Evolutionary conservation across 2,329 filamentous ascomycete genomes (phyloP).

Genomic region (Phaeosphaeria sp.): DNA sequence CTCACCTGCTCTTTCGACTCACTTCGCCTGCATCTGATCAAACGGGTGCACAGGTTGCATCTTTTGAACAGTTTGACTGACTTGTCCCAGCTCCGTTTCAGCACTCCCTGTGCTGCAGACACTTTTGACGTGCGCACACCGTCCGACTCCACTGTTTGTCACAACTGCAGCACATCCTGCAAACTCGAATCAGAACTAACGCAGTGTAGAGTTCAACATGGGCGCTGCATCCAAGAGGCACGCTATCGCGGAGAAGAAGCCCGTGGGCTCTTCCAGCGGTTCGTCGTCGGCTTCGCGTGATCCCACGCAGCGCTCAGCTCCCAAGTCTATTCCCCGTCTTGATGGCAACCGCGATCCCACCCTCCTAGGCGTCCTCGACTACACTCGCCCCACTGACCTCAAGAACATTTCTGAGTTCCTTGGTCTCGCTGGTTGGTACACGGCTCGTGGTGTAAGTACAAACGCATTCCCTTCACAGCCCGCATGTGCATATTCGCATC

Average conservation of each 20-base stretch:
- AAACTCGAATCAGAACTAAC: slow-evolving; percentile 22
- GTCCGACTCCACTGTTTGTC: not conserved
- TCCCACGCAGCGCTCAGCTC: slow-evolving; percentile 32
- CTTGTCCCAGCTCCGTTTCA: slow-evolving; percentile 11
- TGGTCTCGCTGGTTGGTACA: slow-evolving; percentile 43
- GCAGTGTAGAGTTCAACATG: slow-evolving; percentile 39
- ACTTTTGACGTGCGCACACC: not conserved
- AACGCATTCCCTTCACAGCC: slow-evolving; percentile 13
- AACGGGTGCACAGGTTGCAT: slow-evolving; percentile 9
- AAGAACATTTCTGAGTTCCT: slow-evolving; percentile 48
- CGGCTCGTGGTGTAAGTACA: slow-evolving; percentile 47
- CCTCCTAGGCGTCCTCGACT: slow-evolving; percentile 21
- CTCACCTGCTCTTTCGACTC: not conserved
- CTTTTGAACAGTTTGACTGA: slow-evolving; percentile 19
- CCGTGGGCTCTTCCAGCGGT: slow-evolving; percentile 32
- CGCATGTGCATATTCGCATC: slow-evolving; percentile 8
- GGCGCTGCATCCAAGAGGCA: slow-evolving; percentile 46
- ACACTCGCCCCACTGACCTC: slow-evolving; percentile 33
- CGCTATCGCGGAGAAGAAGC: slow-evolving; percentile 36
- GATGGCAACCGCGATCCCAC: slow-evolving; percentile 46
- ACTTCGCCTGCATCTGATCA: slow-evolving; percentile 4
- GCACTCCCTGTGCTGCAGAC: not conserved
- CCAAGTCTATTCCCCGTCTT: slow-evolving; percentile 36
- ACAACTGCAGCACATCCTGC: not conserved
- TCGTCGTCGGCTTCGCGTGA: slow-evolving; percentile 33